These are phyloP conservation scores for Exophiala spinifera DNA, from an alignment of 2,329 filamentous ascomycete species.

Conservation along the genomic window DNA sequence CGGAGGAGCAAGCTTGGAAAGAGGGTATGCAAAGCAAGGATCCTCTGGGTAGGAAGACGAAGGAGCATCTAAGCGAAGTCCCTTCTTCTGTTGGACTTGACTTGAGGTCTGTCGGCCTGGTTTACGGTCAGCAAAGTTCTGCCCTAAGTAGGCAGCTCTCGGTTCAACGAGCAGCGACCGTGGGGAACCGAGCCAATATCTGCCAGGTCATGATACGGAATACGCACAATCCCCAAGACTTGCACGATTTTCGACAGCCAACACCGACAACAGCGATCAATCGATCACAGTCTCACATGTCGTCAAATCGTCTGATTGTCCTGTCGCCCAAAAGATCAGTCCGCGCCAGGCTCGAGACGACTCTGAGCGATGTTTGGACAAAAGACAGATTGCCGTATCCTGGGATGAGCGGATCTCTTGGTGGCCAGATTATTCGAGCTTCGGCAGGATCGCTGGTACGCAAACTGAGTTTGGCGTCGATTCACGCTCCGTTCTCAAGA, in stretches of 20 bases:
- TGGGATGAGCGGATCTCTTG: constrained; percentile 67
- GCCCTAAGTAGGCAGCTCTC: constrained; percentile 54
- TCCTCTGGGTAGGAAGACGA: background rate
- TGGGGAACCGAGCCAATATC: constrained; percentile 64
- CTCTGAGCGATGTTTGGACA: constrained; percentile 79
- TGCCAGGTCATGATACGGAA: constrained; percentile 84
- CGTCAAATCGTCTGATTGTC: constrained; percentile 65
- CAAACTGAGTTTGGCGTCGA: constrained; percentile 78
- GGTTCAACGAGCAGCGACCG: constrained; percentile 72
- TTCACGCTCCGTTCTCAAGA: constrained; percentile 71
- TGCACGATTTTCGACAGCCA: constrained; percentile 41
- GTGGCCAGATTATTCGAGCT: constrained; percentile 69
- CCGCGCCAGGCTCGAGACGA: constrained; percentile 70
- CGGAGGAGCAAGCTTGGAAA: constrained; percentile 79
- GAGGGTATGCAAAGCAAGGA: constrained; percentile 57
- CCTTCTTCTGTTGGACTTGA: constrained; percentile 66
- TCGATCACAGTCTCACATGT: constrained; percentile 75
- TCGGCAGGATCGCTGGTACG: constrained; percentile 86
- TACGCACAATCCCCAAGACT: constrained; percentile 66
- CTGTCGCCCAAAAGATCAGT: constrained; percentile 73
- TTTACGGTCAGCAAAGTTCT: constrained; percentile 67
- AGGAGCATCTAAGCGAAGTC: constrained; percentile 36
- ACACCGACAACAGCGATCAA: constrained; percentile 51
- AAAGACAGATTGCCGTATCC: constrained; percentile 76
- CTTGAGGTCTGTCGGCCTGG: constrained; percentile 69